Base-by-base conservation (phyloP, 441 rosid species). In the Croton laevigatus region DNA sequence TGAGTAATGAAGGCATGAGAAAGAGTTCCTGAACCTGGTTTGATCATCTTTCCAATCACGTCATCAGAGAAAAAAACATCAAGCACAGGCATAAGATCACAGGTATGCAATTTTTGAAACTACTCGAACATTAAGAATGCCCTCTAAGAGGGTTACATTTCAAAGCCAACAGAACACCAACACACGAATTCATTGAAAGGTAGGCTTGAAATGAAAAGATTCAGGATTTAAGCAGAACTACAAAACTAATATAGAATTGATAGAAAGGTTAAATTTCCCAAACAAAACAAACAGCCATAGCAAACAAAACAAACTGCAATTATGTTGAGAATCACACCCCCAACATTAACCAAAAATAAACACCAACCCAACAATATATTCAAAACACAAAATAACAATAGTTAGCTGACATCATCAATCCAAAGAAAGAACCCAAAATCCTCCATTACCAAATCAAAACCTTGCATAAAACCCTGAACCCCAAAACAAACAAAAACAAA, bases 111-210 rank as follows among this genome's bases (percentile, higher is more conserved):
- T 53, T n/a, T 16, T 2, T 55, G 16, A 38, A 22, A 6, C 16
- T 36, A 52, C 1, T 32, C 49, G 22, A 42, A 42, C 13, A 42
- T 42, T 57, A 27, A 34, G 23, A 27, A 42, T 40, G 38, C 34
- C 16, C 34, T 51, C 32, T 53, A 53, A 17, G 34, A 42, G 16
- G 6, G 27, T 10, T 32, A 44, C 62, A 27, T 62, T 51, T 36
- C 16, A 55, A 62, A 49, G 23, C 14, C 60, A 55, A 11, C 19
- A 63, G 38, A 17, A 63, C 11, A 54, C 62, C 57, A 69, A 69
- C 59, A 58, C 58, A 62, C n/a, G 32, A 27, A 27, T 27, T 27
- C 32, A 27, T 27, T 2, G 2, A 27, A 27, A 27, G 32, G 32
- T 2, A 27, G 32, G 32, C 32, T 27, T 27, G 32, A n/a, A n/a